A percentile compares a stretch with the other conserved stretches of the same genome.
Conservation (phyloP, 371 early-diverging fungal genomes). For the Sporodiniella umbellata region DNA sequence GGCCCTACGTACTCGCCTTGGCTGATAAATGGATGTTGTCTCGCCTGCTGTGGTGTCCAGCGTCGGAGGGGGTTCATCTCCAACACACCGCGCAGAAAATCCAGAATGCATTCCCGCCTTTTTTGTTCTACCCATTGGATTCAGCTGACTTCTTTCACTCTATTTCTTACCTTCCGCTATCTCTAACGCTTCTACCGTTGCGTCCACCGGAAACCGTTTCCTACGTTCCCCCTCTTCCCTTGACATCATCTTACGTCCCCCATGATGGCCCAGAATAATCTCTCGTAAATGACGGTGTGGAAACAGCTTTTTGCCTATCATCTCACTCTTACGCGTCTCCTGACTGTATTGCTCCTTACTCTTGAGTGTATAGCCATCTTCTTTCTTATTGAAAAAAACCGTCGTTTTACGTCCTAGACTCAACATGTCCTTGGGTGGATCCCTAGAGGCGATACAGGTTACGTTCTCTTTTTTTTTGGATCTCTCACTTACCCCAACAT, state of each 20-base stretch:
- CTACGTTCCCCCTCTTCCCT: constrained; percentile 54
- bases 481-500: constrained; percentile 79
- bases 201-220: too few relatives aligned
- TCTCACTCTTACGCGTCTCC: constrained; percentile 70
- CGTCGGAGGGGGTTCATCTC: constrained; percentile 88
- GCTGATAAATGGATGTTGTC: constrained; percentile 93
- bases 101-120: constrained; percentile 69
- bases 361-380: constrained; percentile 72
- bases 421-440: constrained; percentile 39
- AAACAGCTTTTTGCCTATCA: constrained; percentile 88
- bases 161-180: too few relatives aligned
- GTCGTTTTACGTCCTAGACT: constrained; percentile 26
- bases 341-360: constrained; percentile 76
- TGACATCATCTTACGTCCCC: constrained; percentile 53
- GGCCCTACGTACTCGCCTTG: constrained; percentile 72
- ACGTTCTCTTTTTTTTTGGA: too few relatives aligned
- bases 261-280: constrained; percentile 72
- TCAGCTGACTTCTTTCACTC: constrained; percentile 6
- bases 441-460: constrained; percentile 7
- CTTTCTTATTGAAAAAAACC: constrained; percentile 26
- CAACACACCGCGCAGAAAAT: constrained; percentile 86
- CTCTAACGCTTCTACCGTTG: too few relatives aligned
- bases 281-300: constrained; percentile 73
- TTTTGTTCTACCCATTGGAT: constrained; percentile 57
- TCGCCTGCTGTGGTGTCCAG: constrained; percentile 93